Evolutionary conservation across 805 yeast genomes (phyloP), one percentile per base, ranked within the genome.

Genomic region (Torulaspora gathmanii): DNA sequence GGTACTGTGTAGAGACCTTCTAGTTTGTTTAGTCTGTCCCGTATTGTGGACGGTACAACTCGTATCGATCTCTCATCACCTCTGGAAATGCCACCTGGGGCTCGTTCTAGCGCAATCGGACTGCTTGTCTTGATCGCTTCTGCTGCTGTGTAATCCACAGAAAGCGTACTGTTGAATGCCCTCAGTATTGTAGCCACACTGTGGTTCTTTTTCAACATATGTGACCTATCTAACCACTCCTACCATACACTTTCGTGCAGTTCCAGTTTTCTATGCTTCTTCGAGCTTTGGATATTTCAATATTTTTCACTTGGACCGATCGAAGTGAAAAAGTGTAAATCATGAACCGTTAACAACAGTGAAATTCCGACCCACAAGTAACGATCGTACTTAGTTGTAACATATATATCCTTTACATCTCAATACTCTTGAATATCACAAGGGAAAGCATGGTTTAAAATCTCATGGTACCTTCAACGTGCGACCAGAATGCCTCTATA

Each of bases 401-500:
- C 25, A 2, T 22, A 6, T 4, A 22, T 22, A 22, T 30, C 17
- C 3, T 12, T n/a, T 30, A 15, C 33, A 30, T 30, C 15, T 12
- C 11, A 19, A 33, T 20, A 5, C 9, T 17, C 22, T 23, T 33
- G 6, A 9, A 17, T 9, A 8, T 22, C 13, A n/a, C 12, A 26
- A 13, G 8, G 17, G 28, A 35, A 20, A 23, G 13, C 31, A n/a
- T 26, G 4, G 9, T 22, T 47, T 41, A 64, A 43, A 77, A 77
- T 38, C 65, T 63, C 40, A 77, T 61, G 26, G 63, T 63, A 29
- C 80, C 82, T 30, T 68, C 60, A 27, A 74, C 64, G 42, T 75
- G 74, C 9, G 64, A 49, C 81, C 82, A 77, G 56, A 78, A 77
- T 10, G 68, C 73, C 43, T 72, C 61, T 11, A 75, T 64, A 46